Percentiles rank a stretch among this genome's conserved stretches.
phyloP scores from a whole-genome alignment of 768 basidiomycete genomes.

The Tylopilus subfusipes region DNA sequence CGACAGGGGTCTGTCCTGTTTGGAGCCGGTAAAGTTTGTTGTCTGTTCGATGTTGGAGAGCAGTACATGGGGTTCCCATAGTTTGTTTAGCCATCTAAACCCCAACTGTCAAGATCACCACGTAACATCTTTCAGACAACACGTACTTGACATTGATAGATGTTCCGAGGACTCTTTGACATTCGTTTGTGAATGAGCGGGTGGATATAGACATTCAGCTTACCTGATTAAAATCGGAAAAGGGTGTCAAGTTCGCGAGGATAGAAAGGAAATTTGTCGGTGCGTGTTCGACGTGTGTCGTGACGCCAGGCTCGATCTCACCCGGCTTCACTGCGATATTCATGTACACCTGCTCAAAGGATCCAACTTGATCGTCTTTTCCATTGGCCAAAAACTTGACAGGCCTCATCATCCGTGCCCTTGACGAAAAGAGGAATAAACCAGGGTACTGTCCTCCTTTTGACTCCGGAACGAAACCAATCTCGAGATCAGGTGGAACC shows the following conservation, averaged over 20 bases:
- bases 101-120: conserved; percentile 5
- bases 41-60: conserved; percentile 88
- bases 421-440: conserved; percentile 83
- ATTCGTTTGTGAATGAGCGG: not conserved
- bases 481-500: conserved; percentile 90
- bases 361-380: conserved; percentile 83
- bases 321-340: conserved; percentile 90
- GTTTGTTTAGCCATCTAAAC: conserved; percentile 98
- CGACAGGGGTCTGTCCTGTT: conserved; percentile 91
- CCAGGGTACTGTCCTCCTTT: conserved; percentile 97
- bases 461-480: conserved; percentile 84
- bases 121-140: not conserved
- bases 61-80: conserved; percentile 97
- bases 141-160: conserved; percentile 86
- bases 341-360: conserved; percentile 99
- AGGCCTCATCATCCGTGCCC: conserved; percentile 95
- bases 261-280: conserved; percentile 97
- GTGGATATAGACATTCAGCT: conserved; percentile 18
- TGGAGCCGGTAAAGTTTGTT: conserved; percentile 98
- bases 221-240: conserved; percentile 99
- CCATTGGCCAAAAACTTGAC: conserved; percentile 89
- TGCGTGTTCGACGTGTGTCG: conserved; percentile 90
- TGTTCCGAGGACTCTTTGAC: conserved; percentile 77
- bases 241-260: conserved; percentile 95
- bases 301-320: conserved; percentile 73